A percentile compares a stretch with the other conserved stretches of the same genome.
Evolutionary conservation across 108 stramenopile genomes (phyloP).

Genomic region (Nannochloropsis granulata): DNA sequence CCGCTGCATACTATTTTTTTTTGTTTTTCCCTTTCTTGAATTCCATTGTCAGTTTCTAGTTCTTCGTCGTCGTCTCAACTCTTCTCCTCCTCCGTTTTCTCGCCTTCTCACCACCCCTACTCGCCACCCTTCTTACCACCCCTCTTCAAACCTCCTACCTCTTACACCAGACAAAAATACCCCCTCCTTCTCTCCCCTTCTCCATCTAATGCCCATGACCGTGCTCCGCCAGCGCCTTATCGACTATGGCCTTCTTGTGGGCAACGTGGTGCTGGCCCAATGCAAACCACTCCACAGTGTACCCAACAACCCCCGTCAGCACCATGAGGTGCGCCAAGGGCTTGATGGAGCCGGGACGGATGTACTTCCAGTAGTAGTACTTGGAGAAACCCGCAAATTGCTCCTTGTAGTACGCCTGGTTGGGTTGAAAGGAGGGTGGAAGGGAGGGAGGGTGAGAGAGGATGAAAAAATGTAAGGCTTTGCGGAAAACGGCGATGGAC

Average conservation of each 20-base stretch:
- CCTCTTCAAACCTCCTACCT: neutral
- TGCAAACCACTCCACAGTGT: neutral
- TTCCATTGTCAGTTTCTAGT: neutral
- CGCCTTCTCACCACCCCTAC: neutral
- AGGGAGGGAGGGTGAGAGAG: neutral
- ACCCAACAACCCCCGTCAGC: neutral
- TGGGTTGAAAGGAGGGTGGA: neutral
- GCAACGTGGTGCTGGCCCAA: slow-evolving; percentile 2
- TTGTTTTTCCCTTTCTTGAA: no score
- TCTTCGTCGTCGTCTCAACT: neutral
- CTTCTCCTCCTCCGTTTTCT: neutral
- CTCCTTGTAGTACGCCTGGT: neutral
- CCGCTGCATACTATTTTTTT: no score
- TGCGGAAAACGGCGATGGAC: no score
- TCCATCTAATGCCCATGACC: neutral
- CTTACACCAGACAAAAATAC: neutral
- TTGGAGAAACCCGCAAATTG: neutral
- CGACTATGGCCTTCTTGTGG: neutral
- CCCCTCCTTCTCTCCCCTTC: neutral
- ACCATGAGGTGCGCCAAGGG: neutral
- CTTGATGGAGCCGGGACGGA: neutral
- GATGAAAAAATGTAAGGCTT: no score
- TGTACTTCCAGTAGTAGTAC: neutral
- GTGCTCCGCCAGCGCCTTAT: neutral
- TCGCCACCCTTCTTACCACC: neutral